Base-by-base conservation (phyloP, 495 filamentous ascomycete genomes). In the Acidiella bohemica region DNA sequence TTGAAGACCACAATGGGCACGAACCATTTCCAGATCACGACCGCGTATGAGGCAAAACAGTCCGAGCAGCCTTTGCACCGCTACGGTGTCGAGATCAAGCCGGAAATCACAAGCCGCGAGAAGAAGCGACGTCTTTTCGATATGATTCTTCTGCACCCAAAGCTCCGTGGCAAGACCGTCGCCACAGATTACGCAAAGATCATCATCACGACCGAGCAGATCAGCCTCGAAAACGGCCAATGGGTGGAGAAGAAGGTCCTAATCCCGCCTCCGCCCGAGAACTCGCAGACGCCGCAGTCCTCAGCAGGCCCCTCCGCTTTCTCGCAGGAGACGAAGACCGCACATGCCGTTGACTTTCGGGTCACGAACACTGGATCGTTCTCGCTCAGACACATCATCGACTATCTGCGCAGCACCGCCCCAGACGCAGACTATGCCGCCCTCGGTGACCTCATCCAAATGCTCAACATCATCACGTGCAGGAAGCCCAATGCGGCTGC, bases 391-490 rank as follows among this genome's bases (percentile, higher is more conserved):
- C 46, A 57, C 18, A 32, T 60, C 7, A 32, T 64, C 16, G 44
- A 60, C 6, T 62, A 66, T 31, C 32, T 67, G 8, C 25, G 50
- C 12, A 58, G 56, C 23, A 38, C 44, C 8, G 16, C 14, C 9
- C 4, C 36, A 7, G 41, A 35, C 7, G 42, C 50, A 5, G 23
- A 12, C 0, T 62, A 58, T 30, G 41, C 27, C 0, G 36, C 45
- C 12, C 55, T 47, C 34, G 38, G 40, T 0, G 41, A 56, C 12
- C 29, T 58, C 14, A 49, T 75, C 2, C 65, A 71, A 42, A 63
- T 68, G 0, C 53, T 77, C 40, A 78, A 78, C 46, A 70, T 76
- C 25, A 53, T 75, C 38, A 39, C 61, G 12, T 32, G 41, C 5
- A 39, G 54, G 64, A 42, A 59, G 53, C 16, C 65, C 58, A 36